Evolutionary conservation across 2,329 filamentous ascomycete genomes (phyloP), one percentile per base, ranked within the genome.

Genomic region (Penicillium sp.): DNA sequence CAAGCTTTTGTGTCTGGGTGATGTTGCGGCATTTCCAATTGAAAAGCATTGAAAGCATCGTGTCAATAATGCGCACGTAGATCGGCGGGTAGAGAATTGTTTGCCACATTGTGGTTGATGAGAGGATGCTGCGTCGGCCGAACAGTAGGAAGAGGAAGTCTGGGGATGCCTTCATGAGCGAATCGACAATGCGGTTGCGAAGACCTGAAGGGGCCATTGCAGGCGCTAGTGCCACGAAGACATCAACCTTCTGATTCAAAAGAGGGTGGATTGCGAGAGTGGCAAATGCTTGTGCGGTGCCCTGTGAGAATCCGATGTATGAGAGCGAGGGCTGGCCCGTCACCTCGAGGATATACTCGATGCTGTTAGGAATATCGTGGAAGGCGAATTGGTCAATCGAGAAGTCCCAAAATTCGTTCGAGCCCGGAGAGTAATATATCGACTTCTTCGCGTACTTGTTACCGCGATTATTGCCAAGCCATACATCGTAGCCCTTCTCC

Each of bases 391-490:
- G 89, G 69, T 99, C 94, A 68, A 99, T 97, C 47, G 90, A 96
- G 70, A 99, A 99, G 71, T 96, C 87, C 94, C 94, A 99, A 71
- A 99, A 99, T 13, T 84, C 80, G 34, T 81, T 76, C 2, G 88
- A 87, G 0, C 84, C 87, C 0, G 94, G 92, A 0, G 90, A 87
- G 57, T 80, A 79, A 53, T 86, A 81, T 47, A 92, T 84, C 2
- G 86, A 92, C 75, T 99, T 99, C 73, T 97, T 99, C 42, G 91
- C 96, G 75, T 99, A 99, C 70, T 99, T 99, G 81, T 99, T 99
- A 45, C 94, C 94, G 33, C 94, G 86, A 67, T 99, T 99, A 72
- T 99, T 99, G 46, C 94, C 94, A 57, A 99, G 80, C 89, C 94
- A 99, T 59, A 97, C 93, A 76, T 99, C 94, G 65, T 95, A 99